A percentile compares a stretch with the other conserved stretches of the same genome.
phyloP scores from a whole-genome alignment of 805 yeast genomes.

The Kluyveromyces aestuarii region DNA sequence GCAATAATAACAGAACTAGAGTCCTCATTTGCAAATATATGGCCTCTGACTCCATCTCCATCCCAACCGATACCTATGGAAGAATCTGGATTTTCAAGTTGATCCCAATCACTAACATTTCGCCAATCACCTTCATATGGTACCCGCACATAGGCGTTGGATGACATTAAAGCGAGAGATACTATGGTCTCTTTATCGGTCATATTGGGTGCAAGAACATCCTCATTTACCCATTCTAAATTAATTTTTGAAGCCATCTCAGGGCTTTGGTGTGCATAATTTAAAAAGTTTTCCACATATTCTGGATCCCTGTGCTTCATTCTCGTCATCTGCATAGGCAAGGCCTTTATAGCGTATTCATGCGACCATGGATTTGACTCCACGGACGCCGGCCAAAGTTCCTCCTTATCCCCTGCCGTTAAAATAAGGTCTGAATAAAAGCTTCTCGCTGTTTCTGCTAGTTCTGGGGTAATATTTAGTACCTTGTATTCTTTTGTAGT shows the following conservation, averaged over 20 bases:
- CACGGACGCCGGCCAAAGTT: constrained; percentile 15
- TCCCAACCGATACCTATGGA: constrained; percentile 79
- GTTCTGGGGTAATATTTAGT: constrained; percentile 13
- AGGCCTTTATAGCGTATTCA: constrained; percentile 10
- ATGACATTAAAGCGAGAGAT: constrained; percentile 72
- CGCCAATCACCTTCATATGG: constrained; percentile 84
- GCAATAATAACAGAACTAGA: constrained; percentile 61
- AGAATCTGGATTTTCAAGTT: constrained; percentile 26
- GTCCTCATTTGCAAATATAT: constrained; percentile 62
- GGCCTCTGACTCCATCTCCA: constrained; percentile 80
- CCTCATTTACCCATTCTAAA: constrained; percentile 58
- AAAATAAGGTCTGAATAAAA: constrained; percentile 7
- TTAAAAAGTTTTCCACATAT: constrained; percentile 55
- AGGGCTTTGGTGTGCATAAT: constrained; percentile 39
- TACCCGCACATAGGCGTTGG: constrained; percentile 78
- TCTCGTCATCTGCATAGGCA: constrained; percentile 25
- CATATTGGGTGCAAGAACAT: constrained; percentile 59
- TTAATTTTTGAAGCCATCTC: constrained; percentile 25
- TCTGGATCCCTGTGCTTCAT: constrained; percentile 45
- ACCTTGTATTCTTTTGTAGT: constrained; percentile 7
- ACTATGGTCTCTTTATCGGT: constrained; percentile 66
- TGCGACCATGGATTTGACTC: constrained; percentile 18
- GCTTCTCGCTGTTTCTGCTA: constrained; percentile 7
- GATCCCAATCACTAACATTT: constrained; percentile 54
- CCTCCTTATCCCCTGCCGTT: constrained; percentile 3